Base-by-base conservation (phyloP, 108 stramenopile genomes). In the Cyclotella baltica region DNA sequence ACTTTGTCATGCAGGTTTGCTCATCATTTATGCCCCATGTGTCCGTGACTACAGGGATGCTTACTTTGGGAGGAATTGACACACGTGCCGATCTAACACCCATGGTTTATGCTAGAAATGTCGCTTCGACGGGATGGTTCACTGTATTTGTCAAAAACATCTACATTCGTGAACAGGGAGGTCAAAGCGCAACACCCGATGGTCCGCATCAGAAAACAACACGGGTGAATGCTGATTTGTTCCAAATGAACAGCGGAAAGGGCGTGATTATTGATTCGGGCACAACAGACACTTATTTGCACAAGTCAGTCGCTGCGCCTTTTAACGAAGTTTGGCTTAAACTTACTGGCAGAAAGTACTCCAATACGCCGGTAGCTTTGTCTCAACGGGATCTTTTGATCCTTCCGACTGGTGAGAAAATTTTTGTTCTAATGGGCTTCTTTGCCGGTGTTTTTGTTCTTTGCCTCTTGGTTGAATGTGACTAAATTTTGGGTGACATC, bases 251-350 rank as follows among this genome's bases (percentile, higher is more conserved):
- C 30, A 53, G 55, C 18, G 97, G 97, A 3, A 97, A 97, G 67
- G 98, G 97, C 11, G 95, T 90, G 22, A 96, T 99, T 67, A 85
- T 99, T 5, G 98, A 99, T 76, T 85, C 83, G 23, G 98, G 98
- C 15, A 99, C 98, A 8, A 99, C 98, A 19, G 98, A 99, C 76
- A 97, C 97, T 2, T 98, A 93, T 70, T 81, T 99, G 19, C 94
- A 96, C 43, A 52, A 65, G 61, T 57, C 66, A 16, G 64, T 93
- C 9, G 78, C 84, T 4, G 64, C 51, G 16, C 75, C 71, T 13
- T 93, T 99, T 68, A 68, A 84, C 10, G 69, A 82, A 29, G 90
- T 83, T 15, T 96, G 88, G 91, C 65, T 68, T 50, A 65, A 67
- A 59, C 72, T 75, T 38, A 93, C 85, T 50, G 90, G 89, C 43